Evolutionary conservation across 1,284 basidiomycete species (phyloP), one percentile per base, ranked within the genome.

Genomic region (Ceratobasidium sp.): DNA sequence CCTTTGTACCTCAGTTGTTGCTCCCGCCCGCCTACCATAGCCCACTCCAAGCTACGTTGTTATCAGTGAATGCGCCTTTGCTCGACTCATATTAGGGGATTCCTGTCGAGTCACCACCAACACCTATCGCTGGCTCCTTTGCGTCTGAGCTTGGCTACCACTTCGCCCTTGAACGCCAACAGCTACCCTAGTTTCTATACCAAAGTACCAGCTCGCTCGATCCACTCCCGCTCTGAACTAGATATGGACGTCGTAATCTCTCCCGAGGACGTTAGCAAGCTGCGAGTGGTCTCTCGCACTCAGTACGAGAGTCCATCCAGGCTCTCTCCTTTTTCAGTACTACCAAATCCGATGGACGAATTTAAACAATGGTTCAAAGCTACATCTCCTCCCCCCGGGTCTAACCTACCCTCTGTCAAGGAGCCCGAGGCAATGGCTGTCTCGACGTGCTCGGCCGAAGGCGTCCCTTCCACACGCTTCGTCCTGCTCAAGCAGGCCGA

Each of bases 401-500:
- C 76, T 13, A 74, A 73, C 13, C 72, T 75, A 30, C 74, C 76
- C n/a, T 58, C 74, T 16, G 93, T 96, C 6, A 81, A 83, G 55
- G 95, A 98, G 81, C 94, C 95, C 30, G 96, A 98, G 81, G 90
- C 93, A 8, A 92, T 98, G 89, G 86, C 90, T 3, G 81, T 98
- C 66, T 92, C 92, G 54, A 98, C 96, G 54, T 87, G 89, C n/a
- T 88, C 90, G 0, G 78, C 87, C 9, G 75, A 81, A 0, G 92
- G 91, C 52, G 86, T 94, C 74, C 97, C 97, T 18, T 95, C 94
- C 13, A 88, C 92, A 2, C 90, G 96, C 75, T 87, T 95, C 79
- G 96, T 98, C 62, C 89, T 98, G 75, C 89, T 98, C 79, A 98
- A 98, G 82, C 88, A 95, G 78, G 88, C 94, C 78, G 93, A 97